A percentile compares a stretch with the other conserved stretches of the same genome.
Evolutionary conservation across 78 protist genomes (phyloP).

Genomic region (Protostelium mycophagum): DNA sequence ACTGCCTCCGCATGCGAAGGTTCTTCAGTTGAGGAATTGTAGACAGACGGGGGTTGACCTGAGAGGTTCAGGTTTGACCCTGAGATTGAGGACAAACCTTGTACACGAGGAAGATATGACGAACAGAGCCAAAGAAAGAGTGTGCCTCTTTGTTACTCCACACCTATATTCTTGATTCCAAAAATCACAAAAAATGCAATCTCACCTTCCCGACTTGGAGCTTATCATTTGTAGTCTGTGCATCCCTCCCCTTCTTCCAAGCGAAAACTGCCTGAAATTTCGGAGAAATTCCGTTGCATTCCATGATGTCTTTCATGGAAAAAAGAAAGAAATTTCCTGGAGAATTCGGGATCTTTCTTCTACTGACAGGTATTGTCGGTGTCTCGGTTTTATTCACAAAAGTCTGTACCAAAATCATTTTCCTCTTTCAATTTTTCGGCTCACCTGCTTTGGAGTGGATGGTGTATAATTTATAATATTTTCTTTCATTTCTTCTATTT

Average conservation of each 20-base stretch:
- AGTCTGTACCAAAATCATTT: neutral
- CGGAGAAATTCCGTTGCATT: neutral
- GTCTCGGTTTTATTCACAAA: neutral
- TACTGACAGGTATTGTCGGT: neutral
- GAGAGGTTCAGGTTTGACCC: neutral
- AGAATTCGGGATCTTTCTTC: neutral
- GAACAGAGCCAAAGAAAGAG: neutral
- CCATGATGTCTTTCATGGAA: neutral
- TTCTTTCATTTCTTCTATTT: too few species aligned
- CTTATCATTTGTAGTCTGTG: neutral
- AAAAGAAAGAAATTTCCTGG: neutral
- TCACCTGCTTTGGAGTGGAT: neutral
- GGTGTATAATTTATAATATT: too few species aligned
- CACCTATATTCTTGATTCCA: slow-evolving; percentile 1
- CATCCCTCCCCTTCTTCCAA: neutral
- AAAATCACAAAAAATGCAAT: too few species aligned
- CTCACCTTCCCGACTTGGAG: neutral
- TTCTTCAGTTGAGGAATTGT: neutral
- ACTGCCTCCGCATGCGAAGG: neutral
- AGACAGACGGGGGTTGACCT: neutral
- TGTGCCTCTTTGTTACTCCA: neutral
- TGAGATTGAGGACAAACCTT: neutral
- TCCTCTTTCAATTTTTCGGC: neutral
- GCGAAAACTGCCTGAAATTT: neutral
- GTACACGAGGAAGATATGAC: neutral